These are phyloP conservation scores for Pichia sp. DNA, from an alignment of 1,139 yeast genomes.

Conservation along the genomic window DNA sequence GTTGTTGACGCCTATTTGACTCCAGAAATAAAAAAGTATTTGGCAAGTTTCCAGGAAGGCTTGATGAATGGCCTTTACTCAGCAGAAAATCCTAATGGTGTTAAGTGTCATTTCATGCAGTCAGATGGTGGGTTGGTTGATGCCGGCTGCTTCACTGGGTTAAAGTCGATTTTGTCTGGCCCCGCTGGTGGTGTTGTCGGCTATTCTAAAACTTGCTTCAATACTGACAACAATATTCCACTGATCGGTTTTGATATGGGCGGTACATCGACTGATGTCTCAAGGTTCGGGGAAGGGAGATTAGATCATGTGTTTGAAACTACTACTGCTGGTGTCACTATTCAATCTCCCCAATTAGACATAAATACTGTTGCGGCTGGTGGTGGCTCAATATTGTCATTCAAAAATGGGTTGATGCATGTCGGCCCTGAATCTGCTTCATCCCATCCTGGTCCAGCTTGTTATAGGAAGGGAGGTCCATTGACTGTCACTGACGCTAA, in stretches of 20 bases:
- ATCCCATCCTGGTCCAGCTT: slow-evolving; percentile 60
- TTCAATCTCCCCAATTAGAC: slow-evolving; percentile 57
- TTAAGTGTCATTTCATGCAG: slow-evolving; percentile 48
- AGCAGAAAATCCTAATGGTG: slow-evolving; percentile 23
- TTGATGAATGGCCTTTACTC: slow-evolving; percentile 45
- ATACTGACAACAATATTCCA: slow-evolving; percentile 39
- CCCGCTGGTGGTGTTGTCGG: slow-evolving; percentile 67
- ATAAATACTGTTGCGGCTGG: slow-evolving; percentile 61
- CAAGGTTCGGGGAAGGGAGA: slow-evolving; percentile 43
- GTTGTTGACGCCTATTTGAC: slow-evolving; percentile 76
- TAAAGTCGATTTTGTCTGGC: slow-evolving; percentile 52
- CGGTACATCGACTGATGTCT: slow-evolving; percentile 59
- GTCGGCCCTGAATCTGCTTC: slow-evolving; percentile 61
- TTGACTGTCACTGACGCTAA: slow-evolving; percentile 59
- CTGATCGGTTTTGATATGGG: slow-evolving; percentile 60
- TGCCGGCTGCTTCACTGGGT: slow-evolving; percentile 43
- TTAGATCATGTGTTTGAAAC: slow-evolving; percentile 55
- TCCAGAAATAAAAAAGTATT: slow-evolving; percentile 62
- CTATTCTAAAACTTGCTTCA: slow-evolving; percentile 47
- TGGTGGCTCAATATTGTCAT: slow-evolving; percentile 51
- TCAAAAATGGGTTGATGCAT: slow-evolving; percentile 50
- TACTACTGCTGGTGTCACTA: slow-evolving; percentile 52
- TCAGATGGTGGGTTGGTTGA: slow-evolving; percentile 59
- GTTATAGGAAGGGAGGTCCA: slow-evolving; percentile 57
- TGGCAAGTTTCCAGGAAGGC: slow-evolving; percentile 58